Conservation (phyloP, 2,329 filamentous ascomycete genomes). For the Arthroderma sp. region DNA sequence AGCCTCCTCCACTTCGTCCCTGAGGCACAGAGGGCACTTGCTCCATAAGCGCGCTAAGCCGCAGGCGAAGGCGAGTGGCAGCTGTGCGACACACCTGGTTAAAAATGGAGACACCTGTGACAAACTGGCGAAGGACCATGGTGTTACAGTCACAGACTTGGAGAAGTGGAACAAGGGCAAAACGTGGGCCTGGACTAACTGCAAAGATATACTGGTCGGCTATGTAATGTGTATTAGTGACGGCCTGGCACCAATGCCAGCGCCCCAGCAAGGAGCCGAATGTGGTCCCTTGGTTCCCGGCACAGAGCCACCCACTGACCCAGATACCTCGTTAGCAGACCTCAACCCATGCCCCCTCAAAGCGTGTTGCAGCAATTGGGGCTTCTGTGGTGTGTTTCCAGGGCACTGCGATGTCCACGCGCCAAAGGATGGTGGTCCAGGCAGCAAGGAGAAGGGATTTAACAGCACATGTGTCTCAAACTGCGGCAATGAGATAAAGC, state of each 20-base stretch:
- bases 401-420: constrained; percentile 30
- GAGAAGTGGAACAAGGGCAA: constrained; percentile 26
- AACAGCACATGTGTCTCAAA: constrained; percentile 17
- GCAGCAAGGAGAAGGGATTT: constrained; percentile 20
- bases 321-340: constrained; percentile 27
- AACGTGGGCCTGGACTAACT: constrained; percentile 34
- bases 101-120: constrained; percentile 24
- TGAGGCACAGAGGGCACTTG: too few species aligned
- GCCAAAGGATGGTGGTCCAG: constrained; percentile 20
- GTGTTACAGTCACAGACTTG: constrained; percentile 22
- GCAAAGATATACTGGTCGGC: constrained; percentile 19
- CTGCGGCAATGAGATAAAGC: constrained; percentile 5
- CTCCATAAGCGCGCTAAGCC: too few species aligned
- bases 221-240: constrained; percentile 28
- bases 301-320: constrained; percentile 18
- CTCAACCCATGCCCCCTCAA: constrained; percentile 37
- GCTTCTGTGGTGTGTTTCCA: constrained; percentile 30
- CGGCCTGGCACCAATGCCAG: constrained; percentile 31
- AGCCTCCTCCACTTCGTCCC: too few species aligned
- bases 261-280: constrained; percentile 31
- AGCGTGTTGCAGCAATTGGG: constrained; percentile 33
- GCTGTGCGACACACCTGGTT: constrained; percentile 26
- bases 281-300: constrained; percentile 37
- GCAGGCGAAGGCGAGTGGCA: too few species aligned
- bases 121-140: constrained; percentile 27